phyloP scores from a whole-genome alignment of 2,329 filamentous ascomycete genomes.

The Ascochyta clinopodiicola region DNA sequence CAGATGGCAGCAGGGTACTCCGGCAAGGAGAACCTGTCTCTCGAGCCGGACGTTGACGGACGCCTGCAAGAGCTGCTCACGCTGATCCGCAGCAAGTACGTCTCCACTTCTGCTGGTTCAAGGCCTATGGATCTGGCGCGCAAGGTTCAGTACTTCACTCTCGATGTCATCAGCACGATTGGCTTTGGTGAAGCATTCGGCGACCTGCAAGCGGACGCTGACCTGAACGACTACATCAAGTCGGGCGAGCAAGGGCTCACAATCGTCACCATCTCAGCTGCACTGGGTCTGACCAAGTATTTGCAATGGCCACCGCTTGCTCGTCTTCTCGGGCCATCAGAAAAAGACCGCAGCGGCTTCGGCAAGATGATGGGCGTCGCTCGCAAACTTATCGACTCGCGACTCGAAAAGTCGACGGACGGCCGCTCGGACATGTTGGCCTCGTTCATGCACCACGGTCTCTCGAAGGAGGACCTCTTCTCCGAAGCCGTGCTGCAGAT shows the following conservation, averaged over 20 bases:
- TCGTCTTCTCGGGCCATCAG: slow-evolving; percentile 28
- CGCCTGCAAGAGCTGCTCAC: slow-evolving; percentile 54
- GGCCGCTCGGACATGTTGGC: slow-evolving; percentile 61
- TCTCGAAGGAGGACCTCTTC: slow-evolving; percentile 49
- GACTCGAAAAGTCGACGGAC: slow-evolving; percentile 46
- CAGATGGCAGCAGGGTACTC: slow-evolving; percentile 60
- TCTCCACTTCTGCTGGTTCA: slow-evolving; percentile 15
- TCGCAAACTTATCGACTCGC: slow-evolving; percentile 26
- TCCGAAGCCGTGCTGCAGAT: slow-evolving; percentile 54
- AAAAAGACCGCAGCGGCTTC: slow-evolving; percentile 41
- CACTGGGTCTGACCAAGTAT: slow-evolving; percentile 20
- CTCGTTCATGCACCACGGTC: slow-evolving; percentile 56
- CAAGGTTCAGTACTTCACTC: slow-evolving; percentile 59
- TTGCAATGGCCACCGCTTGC: slow-evolving; percentile 28
- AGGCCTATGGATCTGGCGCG: slow-evolving; percentile 53
- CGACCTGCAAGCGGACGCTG: slow-evolving; percentile 56
- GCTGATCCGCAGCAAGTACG: slow-evolving; percentile 56
- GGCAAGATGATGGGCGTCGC: slow-evolving; percentile 32
- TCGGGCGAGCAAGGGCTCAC: slow-evolving; percentile 47
- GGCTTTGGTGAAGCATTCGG: slow-evolving; percentile 60
- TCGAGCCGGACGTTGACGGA: slow-evolving; percentile 58
- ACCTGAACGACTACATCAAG: slow-evolving; percentile 53
- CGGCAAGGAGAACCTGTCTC: slow-evolving; percentile 58
- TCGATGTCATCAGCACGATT: slow-evolving; percentile 61
- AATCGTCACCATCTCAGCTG: slow-evolving; percentile 7